Evolutionary conservation across 192 early-diverging fungal genomes (phyloP).

Genomic region (Thoreauomyces humboldtii): DNA sequence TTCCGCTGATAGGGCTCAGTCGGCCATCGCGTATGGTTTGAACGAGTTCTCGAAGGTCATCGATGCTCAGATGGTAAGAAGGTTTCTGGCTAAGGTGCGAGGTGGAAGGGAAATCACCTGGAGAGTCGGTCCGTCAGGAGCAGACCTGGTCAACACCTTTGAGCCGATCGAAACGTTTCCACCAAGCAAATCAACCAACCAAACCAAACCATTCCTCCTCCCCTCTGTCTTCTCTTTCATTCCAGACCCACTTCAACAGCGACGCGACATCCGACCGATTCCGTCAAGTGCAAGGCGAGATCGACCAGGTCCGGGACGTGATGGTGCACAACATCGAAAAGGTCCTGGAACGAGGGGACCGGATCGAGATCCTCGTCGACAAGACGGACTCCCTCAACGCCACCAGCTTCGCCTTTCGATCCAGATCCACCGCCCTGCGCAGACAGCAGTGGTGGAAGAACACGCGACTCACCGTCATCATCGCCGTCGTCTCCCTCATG

Average conservation of each 20-base stretch:
- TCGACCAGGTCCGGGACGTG: constrained; percentile 90
- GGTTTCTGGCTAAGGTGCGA: too few relatives aligned
- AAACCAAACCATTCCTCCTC: too few relatives aligned
- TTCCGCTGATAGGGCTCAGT: constrained; percentile 46
- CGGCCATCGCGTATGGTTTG: constrained; percentile 69
- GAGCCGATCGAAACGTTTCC: too few relatives aligned
- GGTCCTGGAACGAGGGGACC: constrained; percentile 82
- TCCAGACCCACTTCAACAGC: constrained; percentile 69
- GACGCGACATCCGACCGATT: constrained; percentile 71
- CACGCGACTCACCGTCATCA: constrained; percentile 73
- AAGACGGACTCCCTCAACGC: constrained; percentile 87
- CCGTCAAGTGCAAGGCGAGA: constrained; percentile 82
- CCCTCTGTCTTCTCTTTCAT: too few relatives aligned
- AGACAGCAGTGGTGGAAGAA: constrained; percentile 96
- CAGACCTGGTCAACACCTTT: too few relatives aligned
- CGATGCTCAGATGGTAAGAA: constrained; percentile 77
- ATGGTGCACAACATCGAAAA: constrained; percentile 95
- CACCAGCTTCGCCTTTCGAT: constrained; percentile 87
- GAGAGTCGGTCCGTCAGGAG: not conserved
- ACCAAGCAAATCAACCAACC: too few relatives aligned
- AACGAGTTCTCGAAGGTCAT: constrained; percentile 80
- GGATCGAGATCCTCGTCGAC: constrained; percentile 86
- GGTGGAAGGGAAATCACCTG: not conserved
- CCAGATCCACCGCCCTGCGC: constrained; percentile 77
- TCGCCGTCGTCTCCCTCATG: constrained; percentile 60